Base-by-base conservation (phyloP, 1,139 yeast genomes). In the Geotrichum macrosporum region DNA sequence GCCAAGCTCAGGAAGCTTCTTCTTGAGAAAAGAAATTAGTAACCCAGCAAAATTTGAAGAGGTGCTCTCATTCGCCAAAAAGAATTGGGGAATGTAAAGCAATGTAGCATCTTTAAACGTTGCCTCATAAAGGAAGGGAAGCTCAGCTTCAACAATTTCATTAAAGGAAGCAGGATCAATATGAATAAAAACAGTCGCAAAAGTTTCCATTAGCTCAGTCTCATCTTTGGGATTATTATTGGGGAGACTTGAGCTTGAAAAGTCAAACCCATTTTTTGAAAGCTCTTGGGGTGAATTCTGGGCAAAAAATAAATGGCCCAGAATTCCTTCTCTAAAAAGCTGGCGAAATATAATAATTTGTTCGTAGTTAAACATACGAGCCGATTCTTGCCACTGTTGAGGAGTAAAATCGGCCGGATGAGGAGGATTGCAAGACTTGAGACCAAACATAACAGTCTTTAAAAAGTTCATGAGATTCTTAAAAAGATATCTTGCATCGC, bases 121-220 rank as follows among this genome's bases (percentile, higher is more conserved):
- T 3, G 87, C 76, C 21, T 84, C 81, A 59, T 86, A 88, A 63
- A 89, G 70, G 56, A 78, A 80, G 19, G 83, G 85, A 51, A 92
- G 73, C 62, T 92, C 96, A 2, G 82, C 75, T 53, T 82, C 86
- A 8, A 89, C 83, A 55, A 92, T 83, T 65, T 94, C 99, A 62
- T 87, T 89, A 65, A 94, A 94, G 1, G 96, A 85, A 1, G 97
- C 92, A 18, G 96, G 94, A 60, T 94, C 99, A 48, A 94, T 77
- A 62, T 88, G 95, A 58, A 88, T 86, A 65, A 87, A 94, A 56
- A 92, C 86, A 1, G 95, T 84, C 0, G 96, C 96, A 63, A 94
- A 81, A 1, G 89, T 84, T 63, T 94, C 98, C 95, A 92, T 88
- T 51, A 89, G 72, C 57, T 94, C 98, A 57, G 92, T 88, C 53